Evolutionary conservation across 805 yeast species (phyloP), one percentile per base, ranked within the genome.

Genomic region (Clavispora vitiphila): DNA sequence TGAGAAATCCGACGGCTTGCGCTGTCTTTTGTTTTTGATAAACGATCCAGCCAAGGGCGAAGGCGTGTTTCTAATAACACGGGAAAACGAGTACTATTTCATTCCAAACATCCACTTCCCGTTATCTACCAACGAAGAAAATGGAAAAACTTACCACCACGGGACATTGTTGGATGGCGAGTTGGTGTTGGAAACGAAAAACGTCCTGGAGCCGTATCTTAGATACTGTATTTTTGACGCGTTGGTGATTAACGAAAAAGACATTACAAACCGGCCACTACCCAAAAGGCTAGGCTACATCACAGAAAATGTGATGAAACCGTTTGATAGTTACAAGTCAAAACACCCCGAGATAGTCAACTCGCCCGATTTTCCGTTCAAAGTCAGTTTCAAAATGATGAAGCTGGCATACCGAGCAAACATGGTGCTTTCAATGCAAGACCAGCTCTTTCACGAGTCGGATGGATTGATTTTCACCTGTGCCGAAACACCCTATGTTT

Each of bases 381-480:
- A 83, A 53, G 77, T 91, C 9, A 82, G 83, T 42, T 79, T 90
- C 73, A 93, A 93, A 60, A 77, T 84, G 51, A 91, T 93, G 97
- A 81, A 86, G 34, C 78, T 81, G 48, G 76, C 96, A 7, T 87
- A 84, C 58, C 83, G 84, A 40, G 77, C 95, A 10, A 76, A 78
- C 27, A 83, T 80, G 54, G 88, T 91, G 8, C 81, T 89, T 42
- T 71, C 80, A 27, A 81, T 79, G 53, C 71, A 87, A 62, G 80
- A 81, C 34, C 74, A 78, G 39, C 70, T 91, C 37, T 86, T 87
- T 19, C 97, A 93, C 64, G 84, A 86, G 43, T 81, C 93, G 3
- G 99, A 93, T 65, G 99, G 99, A 1, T 73, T 93, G 21, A 87
- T 93, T 46, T 86, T 89, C 61, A 93, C 99, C 2, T 87, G 96